Conservation (phyloP, 345 rosid species). For the Lumnitzera racemosa region DNA sequence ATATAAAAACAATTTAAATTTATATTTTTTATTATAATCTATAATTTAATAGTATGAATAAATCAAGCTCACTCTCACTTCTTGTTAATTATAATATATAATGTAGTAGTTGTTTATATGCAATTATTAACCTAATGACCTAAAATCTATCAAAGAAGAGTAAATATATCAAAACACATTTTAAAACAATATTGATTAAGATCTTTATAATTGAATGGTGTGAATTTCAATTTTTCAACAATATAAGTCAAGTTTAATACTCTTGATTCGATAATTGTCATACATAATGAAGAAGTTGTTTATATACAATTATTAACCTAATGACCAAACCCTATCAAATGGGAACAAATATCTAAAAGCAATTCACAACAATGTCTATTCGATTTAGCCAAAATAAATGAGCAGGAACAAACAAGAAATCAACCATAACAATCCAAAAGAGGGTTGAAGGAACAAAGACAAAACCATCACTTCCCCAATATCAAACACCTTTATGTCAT, state of each 20-base stretch:
- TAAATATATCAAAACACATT: background rate
- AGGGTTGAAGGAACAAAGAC: background rate
- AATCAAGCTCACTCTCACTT: too few species aligned
- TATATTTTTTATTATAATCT: too few species aligned
- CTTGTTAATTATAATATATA: too few species aligned
- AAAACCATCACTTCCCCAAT: slow-evolving; percentile 4
- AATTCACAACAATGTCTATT: background rate
- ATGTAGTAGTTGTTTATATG: background rate
- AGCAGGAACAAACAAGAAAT: background rate
- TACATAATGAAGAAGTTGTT: too few species aligned
- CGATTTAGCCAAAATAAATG: too few species aligned
- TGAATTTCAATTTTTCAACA: too few species aligned
- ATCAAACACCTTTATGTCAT: slow-evolving; percentile 11
- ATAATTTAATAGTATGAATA: too few species aligned
- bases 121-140: background rate
- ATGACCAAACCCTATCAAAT: background rate
- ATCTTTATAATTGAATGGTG: too few species aligned
- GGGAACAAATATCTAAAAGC: background rate
- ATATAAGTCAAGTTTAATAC: too few species aligned
- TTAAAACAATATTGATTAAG: too few species aligned
- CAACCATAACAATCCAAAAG: background rate
- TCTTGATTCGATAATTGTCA: too few species aligned
- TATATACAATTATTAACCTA: background rate
- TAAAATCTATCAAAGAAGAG: background rate
- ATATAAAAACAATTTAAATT: background rate